A percentile compares a stretch with the other conserved stretches of the same genome.
phyloP scores from a whole-genome alignment of 73 alveolate species.

The Paramecium tetraurelia region DNA sequence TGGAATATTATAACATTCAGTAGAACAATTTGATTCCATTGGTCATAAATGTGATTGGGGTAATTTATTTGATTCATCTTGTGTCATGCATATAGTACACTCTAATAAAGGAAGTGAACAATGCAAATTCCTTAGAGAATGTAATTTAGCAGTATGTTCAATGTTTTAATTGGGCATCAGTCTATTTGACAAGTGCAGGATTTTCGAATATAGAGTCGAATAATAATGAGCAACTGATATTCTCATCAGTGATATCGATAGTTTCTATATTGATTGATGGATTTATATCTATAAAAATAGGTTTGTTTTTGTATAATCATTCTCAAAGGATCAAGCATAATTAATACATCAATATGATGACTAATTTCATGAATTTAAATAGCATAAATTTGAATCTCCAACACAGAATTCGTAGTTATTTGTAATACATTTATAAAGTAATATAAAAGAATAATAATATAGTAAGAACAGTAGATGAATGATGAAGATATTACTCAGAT shows the following conservation, averaged over 20 bases:
- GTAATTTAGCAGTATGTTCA: not conserved
- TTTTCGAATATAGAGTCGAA: not conserved
- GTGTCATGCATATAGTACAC: not conserved
- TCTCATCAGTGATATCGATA: not conserved
- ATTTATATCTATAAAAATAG: not conserved
- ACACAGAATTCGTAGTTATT: constrained; percentile 12
- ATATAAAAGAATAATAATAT: no score
- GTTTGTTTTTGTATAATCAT: not conserved
- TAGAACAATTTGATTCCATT: not conserved
- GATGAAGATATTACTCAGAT: constrained; percentile 27
- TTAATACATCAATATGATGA: not conserved
- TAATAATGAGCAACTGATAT: not conserved
- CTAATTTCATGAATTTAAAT: not conserved
- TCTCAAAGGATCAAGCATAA: not conserved
- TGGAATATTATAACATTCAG: not conserved
- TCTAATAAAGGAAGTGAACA: not conserved
- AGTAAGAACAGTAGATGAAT: not conserved
- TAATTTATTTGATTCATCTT: not conserved
- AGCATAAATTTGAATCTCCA: not conserved
- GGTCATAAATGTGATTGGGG: not conserved
- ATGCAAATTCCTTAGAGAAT: not conserved
- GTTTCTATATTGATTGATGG: not conserved
- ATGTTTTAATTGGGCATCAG: constrained; percentile 24
- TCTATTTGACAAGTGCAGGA: constrained; percentile 21
- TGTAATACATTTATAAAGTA: not conserved